Base-by-base conservation (phyloP, 108 stramenopile species). In the Seminavis robusta region DNA sequence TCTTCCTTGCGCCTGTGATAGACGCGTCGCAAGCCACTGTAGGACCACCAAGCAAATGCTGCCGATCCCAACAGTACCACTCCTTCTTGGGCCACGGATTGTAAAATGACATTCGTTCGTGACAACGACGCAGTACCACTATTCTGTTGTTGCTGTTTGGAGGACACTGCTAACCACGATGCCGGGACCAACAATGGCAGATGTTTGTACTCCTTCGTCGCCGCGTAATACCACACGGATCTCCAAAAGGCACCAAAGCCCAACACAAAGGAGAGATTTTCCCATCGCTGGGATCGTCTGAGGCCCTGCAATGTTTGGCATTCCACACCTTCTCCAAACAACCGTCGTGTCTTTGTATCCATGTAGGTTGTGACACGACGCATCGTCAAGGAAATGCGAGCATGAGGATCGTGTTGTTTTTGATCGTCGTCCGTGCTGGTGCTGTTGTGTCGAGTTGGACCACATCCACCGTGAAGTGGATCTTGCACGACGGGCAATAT, bases 241-340 rank as follows among this genome's bases (percentile, higher is more conserved):
- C n/a, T n/a, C n/a, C n/a, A 64, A 4, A 56, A 17, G 3, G 64
- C 57, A 47, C 76, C 73, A 32, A 83, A 56, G 2, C 65, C 73
- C 15, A 56, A 48, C 0, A 81, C 64, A 26, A 81, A 58, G 10
- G 37, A 39, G 20, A 38, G 41, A 36, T 71, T 80, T 24, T 88
- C 83, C 24, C 38, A 33, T 30, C 47, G 34, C 29, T 75, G 6
- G 24, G 40, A 17, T 17, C 6, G 15, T 19, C 77, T 64, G 2
- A 76, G 23, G 39, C 63, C 55, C 1, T 47, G 9, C 3, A 72
- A 9, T 28, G 74, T 33, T 45, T 76, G 46, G 9, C 34, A 47
- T 21, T 41, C 38, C n/a, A 78, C 73, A 41, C 83, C 83, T 55
- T 82, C 69, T 40, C 81, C 87, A 56, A 84, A 88, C 21, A 88